Conservation (phyloP, 192 early-diverging fungal species). For the Coemansia sp. region DNA sequence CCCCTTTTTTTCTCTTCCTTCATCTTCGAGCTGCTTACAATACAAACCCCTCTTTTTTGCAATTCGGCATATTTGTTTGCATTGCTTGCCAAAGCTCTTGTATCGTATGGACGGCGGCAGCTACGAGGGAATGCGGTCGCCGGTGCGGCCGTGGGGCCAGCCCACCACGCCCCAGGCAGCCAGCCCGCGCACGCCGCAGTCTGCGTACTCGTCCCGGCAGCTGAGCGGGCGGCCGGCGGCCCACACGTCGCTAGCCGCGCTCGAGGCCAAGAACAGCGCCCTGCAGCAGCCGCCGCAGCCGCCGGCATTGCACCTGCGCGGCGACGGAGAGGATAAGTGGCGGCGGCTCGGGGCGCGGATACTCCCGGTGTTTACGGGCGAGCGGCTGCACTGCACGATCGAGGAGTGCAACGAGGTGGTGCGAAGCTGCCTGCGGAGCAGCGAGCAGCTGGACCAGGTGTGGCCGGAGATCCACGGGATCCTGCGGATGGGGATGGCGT, state of each 20-base stretch:
- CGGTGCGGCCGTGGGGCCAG: not conserved
- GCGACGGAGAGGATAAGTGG: slow-evolving; percentile 63
- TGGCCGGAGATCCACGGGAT: slow-evolving; percentile 38
- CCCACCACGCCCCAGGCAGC: not conserved
- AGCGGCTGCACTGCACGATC: slow-evolving; percentile 72
- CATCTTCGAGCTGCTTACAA: no score
- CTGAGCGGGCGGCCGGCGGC: slow-evolving; percentile 4
- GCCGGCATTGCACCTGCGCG: slow-evolving; percentile 5
- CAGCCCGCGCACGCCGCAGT: slow-evolving; percentile 7
- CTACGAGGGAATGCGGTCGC: not conserved
- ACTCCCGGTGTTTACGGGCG: slow-evolving; percentile 83
- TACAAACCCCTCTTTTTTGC: no score
- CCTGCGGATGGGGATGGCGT: slow-evolving; percentile 38
- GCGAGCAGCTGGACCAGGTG: slow-evolving; percentile 9
- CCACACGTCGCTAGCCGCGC: slow-evolving; percentile 47
- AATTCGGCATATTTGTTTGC: no score
- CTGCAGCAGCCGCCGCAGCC: slow-evolving; percentile 9
- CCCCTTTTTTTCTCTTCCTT: no score
- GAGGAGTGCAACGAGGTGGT: slow-evolving; percentile 82
- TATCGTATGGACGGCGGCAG: slow-evolving; percentile 1
- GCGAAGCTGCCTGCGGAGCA: slow-evolving; percentile 29
- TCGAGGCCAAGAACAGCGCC: slow-evolving; percentile 48
- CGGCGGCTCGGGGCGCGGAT: slow-evolving; percentile 65
- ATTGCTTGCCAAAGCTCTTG: no score
- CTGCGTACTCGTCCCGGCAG: not conserved